A percentile compares a stretch with the other conserved stretches of the same genome.
These are phyloP conservation scores for Rosa multiflora DNA, from an alignment of 306 rosid genomes.

Conservation along the genomic window DNA sequence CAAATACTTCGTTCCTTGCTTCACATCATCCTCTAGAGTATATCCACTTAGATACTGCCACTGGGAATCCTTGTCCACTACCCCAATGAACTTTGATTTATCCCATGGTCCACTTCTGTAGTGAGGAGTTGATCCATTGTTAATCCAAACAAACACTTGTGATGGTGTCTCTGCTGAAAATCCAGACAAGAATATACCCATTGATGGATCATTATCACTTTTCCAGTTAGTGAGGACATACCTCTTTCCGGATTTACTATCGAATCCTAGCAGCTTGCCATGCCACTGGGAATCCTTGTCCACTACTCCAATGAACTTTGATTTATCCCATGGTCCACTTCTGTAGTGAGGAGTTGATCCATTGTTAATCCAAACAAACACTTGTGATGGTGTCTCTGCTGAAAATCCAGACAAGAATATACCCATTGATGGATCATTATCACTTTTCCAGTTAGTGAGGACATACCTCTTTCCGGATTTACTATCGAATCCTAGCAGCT, in stretches of 20 bases:
- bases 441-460: conserved; percentile 40
- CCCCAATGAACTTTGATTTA: conserved; percentile 38
- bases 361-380: conserved; percentile 34
- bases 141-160: conserved; percentile 38
- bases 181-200: conserved; percentile 25
- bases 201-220: conserved; percentile 38
- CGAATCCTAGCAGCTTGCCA: conserved; percentile 24
- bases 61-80: conserved; percentile 24
- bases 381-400: conserved; percentile 33
- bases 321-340: conserved; percentile 52
- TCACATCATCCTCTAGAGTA: conserved; percentile 15
- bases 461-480: conserved; percentile 27
- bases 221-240: conserved; percentile 38
- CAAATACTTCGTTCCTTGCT: conserved; percentile 27
- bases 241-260: conserved; percentile 31
- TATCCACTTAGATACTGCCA: conserved; percentile 34
- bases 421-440: conserved; percentile 43
- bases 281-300: conserved; percentile 21
- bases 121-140: conserved; percentile 33
- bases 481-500: conserved; percentile 30
- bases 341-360: conserved; percentile 45
- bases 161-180: conserved; percentile 33
- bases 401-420: conserved; percentile 25
- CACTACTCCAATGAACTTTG: conserved; percentile 41
- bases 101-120: conserved; percentile 64